A percentile compares a stretch with the other conserved stretches of the same genome.
Evolutionary conservation across 1,139 yeast genomes (phyloP).

Genomic region (Zhuliangozyma parablackwelliae): DNA sequence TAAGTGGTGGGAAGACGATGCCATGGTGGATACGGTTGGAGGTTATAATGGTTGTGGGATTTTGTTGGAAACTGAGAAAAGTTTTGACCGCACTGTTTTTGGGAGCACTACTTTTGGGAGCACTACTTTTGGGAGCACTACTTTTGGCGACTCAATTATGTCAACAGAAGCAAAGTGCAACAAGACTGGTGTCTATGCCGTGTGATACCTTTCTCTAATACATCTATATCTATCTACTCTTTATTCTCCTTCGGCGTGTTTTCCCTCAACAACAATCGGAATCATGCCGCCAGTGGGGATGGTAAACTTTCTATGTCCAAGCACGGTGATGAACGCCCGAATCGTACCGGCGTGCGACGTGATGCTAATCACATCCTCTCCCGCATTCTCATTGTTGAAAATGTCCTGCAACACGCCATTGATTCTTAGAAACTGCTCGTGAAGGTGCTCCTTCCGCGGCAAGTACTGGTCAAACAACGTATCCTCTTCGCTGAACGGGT

Average conservation of each 20-base stretch:
- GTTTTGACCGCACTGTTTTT: too few species aligned
- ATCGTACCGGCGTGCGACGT: slow-evolving; percentile 68
- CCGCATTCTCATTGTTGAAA: slow-evolving; percentile 38
- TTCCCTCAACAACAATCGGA: slow-evolving; percentile 51
- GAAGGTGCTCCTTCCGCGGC: slow-evolving; percentile 31
- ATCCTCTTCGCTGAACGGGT: slow-evolving; percentile 48
- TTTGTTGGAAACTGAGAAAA: neutral
- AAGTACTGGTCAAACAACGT: slow-evolving; percentile 32
- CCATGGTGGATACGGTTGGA: neutral
- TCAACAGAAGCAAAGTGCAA: too few species aligned
- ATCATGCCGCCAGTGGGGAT: slow-evolving; percentile 66
- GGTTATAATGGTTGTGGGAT: neutral
- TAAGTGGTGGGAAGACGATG: neutral
- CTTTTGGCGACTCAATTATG: too few species aligned
- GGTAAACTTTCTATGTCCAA: slow-evolving; percentile 54
- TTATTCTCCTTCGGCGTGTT: too few species aligned
- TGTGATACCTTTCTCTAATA: too few species aligned
- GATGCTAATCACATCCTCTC: slow-evolving; percentile 36
- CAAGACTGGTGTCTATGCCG: too few species aligned
- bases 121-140: too few species aligned
- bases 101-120: too few species aligned
- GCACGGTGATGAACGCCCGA: slow-evolving; percentile 51
- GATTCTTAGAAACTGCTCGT: slow-evolving; percentile 49
- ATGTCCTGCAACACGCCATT: slow-evolving; percentile 46
- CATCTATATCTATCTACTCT: too few species aligned